Conservation (phyloP, 768 basidiomycete genomes). For the Cubamyces sp. region DNA sequence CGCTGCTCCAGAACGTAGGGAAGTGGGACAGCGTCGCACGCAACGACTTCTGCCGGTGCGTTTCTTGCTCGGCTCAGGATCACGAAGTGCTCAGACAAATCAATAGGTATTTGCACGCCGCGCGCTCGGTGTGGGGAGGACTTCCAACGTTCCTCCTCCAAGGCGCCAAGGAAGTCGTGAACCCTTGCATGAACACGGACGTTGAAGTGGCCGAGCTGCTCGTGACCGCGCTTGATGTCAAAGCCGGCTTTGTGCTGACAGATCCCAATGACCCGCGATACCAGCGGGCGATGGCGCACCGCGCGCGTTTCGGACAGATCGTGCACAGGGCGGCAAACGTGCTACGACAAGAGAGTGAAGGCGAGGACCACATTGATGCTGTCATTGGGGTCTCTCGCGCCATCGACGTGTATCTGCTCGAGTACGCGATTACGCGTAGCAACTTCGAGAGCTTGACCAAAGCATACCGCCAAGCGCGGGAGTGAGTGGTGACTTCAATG, state of each 20-base stretch:
- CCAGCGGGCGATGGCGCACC: constrained; percentile 59
- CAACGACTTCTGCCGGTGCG: constrained; percentile 84
- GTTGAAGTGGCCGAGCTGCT: constrained; percentile 73
- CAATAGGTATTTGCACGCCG: constrained; percentile 66
- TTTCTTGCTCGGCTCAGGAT: background rate
- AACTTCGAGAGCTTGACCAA: constrained; percentile 70
- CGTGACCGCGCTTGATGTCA: constrained; percentile 65
- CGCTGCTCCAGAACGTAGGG: constrained; percentile 54
- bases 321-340: constrained; percentile 68
- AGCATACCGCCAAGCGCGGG: constrained; percentile 62
- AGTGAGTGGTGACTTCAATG: constrained; percentile 46
- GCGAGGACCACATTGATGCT: constrained; percentile 87
- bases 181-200: constrained; percentile 61
- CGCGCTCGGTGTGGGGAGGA: constrained; percentile 78
- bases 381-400: constrained; percentile 72
- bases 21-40: constrained; percentile 69
- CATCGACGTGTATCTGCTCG: constrained; percentile 75
- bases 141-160: constrained; percentile 71
- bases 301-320: constrained; percentile 67
- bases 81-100: background rate
- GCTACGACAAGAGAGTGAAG: constrained; percentile 61
- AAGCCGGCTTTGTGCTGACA: constrained; percentile 74
- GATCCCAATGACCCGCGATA: constrained; percentile 78
- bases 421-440: constrained; percentile 64
- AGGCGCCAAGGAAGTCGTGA: constrained; percentile 56